These are phyloP conservation scores for Penicillium arizonense DNA, from an alignment of 495 filamentous ascomycete genomes.

Conservation along the genomic window DNA sequence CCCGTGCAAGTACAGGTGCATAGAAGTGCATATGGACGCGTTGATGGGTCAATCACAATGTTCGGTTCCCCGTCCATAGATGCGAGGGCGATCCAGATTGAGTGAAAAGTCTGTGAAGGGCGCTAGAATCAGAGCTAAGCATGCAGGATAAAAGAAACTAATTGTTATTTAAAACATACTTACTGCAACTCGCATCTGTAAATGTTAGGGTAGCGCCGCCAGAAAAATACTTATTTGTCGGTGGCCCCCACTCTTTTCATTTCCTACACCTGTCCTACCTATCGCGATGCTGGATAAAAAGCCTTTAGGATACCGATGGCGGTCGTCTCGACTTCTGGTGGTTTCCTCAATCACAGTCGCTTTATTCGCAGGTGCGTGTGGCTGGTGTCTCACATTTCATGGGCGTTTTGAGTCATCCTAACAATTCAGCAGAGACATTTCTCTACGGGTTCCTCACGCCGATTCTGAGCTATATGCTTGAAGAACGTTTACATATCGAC, in stretches of 20 bases:
- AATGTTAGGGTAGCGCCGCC: background rate
- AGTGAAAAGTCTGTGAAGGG: background rate
- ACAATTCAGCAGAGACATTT: constrained; percentile 21
- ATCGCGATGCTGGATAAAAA: constrained; percentile 1
- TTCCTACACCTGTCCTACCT: background rate
- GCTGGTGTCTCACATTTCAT: constrained; percentile 1
- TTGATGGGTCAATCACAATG: constrained; percentile 4
- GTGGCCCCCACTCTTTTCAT: background rate
- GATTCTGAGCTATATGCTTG: constrained; percentile 27
- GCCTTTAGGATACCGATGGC: constrained; percentile 19
- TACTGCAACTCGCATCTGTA: background rate
- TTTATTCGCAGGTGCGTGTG: constrained; percentile 20
- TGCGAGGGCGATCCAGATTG: constrained; percentile 1
- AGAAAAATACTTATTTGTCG: background rate
- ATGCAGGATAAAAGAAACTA: background rate
- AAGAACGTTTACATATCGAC: constrained; percentile 20
- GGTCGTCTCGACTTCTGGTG: constrained; percentile 17
- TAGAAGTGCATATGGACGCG: background rate
- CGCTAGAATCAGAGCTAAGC: background rate
- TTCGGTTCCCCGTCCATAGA: background rate
- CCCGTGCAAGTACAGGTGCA: background rate
- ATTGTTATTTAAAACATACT: background rate
- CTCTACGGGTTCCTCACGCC: constrained; percentile 29
- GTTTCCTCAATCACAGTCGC: constrained; percentile 14
- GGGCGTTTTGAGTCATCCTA: background rate